phyloP scores from a whole-genome alignment of 1,284 basidiomycete species.

The Porodaedalea pini region DNA sequence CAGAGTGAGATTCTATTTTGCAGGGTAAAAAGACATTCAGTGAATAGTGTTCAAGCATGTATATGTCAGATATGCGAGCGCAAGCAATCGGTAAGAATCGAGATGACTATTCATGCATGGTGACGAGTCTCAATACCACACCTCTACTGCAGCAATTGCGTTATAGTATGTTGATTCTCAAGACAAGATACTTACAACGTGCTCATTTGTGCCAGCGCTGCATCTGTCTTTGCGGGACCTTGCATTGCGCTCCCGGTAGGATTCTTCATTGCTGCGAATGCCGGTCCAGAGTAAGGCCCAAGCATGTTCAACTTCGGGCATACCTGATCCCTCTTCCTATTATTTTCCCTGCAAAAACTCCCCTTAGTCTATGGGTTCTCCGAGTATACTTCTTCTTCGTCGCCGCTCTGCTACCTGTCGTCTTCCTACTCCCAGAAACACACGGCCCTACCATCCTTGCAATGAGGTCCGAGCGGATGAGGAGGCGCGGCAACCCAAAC shows the following conservation, averaged over 20 bases:
- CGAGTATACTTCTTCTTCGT: conserved; percentile 28
- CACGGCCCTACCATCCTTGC: conserved; percentile 28
- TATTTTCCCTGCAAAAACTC: background rate
- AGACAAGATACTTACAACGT: background rate
- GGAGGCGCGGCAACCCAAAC: conserved; percentile 23
- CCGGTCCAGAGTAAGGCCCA: conserved; percentile 23
- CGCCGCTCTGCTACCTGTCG: conserved; percentile 25
- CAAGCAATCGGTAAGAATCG: conserved; percentile 2
- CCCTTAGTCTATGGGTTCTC: conserved; percentile 30
- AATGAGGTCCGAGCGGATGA: conserved; percentile 23
- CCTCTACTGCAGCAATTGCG: conserved; percentile 9
- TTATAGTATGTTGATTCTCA: conserved; percentile 13
- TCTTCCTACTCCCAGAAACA: conserved; percentile 29
- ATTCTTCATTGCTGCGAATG: conserved; percentile 27
- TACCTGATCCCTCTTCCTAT: background rate
- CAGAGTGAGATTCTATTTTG: conserved; percentile 8
- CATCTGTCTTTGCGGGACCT: conserved; percentile 25
- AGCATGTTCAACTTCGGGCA: no score
- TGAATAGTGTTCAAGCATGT: background rate
- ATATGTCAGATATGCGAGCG: conserved; percentile 7
- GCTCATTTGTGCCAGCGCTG: background rate
- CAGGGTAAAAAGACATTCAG: background rate
- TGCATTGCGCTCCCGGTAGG: conserved; percentile 27
- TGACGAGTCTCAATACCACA: background rate
- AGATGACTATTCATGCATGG: background rate